phyloP scores from a whole-genome alignment of 129 eudicot species.

The Tanacetum coccineum region DNA sequence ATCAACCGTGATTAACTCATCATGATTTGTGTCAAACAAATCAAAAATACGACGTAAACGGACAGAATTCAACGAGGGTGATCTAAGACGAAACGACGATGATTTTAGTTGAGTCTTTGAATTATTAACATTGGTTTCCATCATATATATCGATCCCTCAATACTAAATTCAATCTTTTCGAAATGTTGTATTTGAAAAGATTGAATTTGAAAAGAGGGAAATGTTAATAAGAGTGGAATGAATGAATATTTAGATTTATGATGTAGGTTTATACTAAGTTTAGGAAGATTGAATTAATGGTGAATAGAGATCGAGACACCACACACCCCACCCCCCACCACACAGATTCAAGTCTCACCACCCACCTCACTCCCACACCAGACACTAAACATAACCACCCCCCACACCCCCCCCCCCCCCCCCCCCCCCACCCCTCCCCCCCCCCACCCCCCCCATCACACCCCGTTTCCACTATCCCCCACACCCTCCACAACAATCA shows the following conservation, averaged over 20 bases:
- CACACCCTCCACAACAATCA: too few relatives aligned
- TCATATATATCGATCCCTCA: background rate
- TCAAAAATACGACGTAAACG: conserved; percentile 86
- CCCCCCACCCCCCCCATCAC: too few relatives aligned
- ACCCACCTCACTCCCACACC: too few relatives aligned
- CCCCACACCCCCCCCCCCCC: too few relatives aligned
- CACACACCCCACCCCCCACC: too few relatives aligned
- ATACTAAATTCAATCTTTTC: conserved; percentile 1
- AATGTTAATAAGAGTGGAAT: conserved; percentile 3
- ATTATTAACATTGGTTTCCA: conserved; percentile 22
- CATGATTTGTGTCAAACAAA: conserved; percentile 66
- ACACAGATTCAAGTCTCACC: too few relatives aligned
- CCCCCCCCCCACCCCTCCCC: too few relatives aligned
- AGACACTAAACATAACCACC: too few relatives aligned
- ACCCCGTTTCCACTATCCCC: too few relatives aligned
- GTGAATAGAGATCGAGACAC: conserved; percentile 30
- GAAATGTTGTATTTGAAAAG: background rate
- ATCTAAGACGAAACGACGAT: conserved; percentile 49
- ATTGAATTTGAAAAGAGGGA: conserved; percentile 17
- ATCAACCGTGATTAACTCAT: conserved; percentile 54
- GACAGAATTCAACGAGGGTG: conserved; percentile 71
- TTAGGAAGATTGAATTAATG: conserved; percentile 9
- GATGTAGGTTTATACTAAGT: background rate
- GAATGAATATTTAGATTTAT: conserved; percentile 3
- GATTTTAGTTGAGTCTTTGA: conserved; percentile 10